phyloP scores from a whole-genome alignment of 2,329 filamentous ascomycete species.

The Xylaria sp. region DNA sequence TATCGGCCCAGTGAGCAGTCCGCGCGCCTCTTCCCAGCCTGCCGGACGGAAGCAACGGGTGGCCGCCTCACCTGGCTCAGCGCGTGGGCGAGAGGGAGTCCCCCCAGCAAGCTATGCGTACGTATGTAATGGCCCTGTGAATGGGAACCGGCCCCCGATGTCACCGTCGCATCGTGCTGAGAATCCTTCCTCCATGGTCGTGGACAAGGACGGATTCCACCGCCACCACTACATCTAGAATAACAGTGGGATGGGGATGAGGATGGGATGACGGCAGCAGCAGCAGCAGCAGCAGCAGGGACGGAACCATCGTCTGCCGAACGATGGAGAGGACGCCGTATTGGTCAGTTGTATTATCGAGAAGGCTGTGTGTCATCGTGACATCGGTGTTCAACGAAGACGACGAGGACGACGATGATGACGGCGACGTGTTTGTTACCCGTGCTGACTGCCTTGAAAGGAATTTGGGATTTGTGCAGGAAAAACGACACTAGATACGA shows the following conservation, averaged over 20 bases:
- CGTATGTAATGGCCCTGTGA: constrained; percentile 62
- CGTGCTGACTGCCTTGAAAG: background rate
- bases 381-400: constrained; percentile 56
- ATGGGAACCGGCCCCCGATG: constrained; percentile 52
- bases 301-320: constrained; percentile 34
- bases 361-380: constrained; percentile 53
- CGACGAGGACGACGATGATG: constrained; percentile 55
- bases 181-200: constrained; percentile 52
- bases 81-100: constrained; percentile 60
- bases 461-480: background rate
- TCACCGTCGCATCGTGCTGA: constrained; percentile 51
- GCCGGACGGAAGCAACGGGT: constrained; percentile 41
- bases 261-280: no score
- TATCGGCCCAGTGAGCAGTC: constrained; percentile 25
- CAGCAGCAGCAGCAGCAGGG: no score
- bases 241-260: constrained; percentile 30
- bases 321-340: constrained; percentile 24
- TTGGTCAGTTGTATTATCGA: constrained; percentile 29
- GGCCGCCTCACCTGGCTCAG: constrained; percentile 56
- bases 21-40: constrained; percentile 52
- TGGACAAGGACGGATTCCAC: constrained; percentile 12
- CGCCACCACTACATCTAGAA: constrained; percentile 40
- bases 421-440: constrained; percentile 48
- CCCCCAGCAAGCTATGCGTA: no score
- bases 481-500: constrained; percentile 60